Evolutionary conservation across 352 stramenopile genomes (phyloP).

Genomic region (Globisporangium viniferum): DNA sequence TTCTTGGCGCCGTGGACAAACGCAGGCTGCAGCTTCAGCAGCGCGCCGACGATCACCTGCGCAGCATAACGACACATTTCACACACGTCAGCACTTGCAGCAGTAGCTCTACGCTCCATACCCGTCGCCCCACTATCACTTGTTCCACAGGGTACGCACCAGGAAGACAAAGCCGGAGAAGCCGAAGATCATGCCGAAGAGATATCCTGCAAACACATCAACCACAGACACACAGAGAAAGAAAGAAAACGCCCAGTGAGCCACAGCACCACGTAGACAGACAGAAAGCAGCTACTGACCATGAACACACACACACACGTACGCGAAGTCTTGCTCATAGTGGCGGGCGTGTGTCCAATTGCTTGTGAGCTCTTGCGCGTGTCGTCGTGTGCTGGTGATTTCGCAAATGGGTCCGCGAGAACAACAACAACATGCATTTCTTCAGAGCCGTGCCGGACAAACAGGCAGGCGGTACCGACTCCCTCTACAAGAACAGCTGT

Average conservation of each 20-base stretch:
- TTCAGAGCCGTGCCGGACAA: slow-evolving; percentile 1
- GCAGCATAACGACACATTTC: slow-evolving; percentile 14
- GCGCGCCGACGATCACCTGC: slow-evolving; percentile 60
- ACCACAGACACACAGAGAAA: background rate
- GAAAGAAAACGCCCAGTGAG: background rate
- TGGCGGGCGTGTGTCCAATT: background rate
- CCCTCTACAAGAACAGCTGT: slow-evolving; percentile 4
- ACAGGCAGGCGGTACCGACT: background rate
- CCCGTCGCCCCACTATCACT: background rate
- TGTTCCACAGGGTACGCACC: slow-evolving; percentile 26
- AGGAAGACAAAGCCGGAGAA: slow-evolving; percentile 80
- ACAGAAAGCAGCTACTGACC: background rate
- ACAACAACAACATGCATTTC: background rate
- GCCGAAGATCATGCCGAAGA: slow-evolving; percentile 76
- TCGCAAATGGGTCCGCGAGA: slow-evolving; percentile 3
- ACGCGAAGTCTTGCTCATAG: slow-evolving; percentile 22
- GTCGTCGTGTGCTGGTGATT: slow-evolving; percentile 2
- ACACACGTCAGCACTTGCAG: background rate
- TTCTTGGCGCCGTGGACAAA: slow-evolving; percentile 74
- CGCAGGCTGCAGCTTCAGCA: slow-evolving; percentile 73
- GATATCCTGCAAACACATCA: slow-evolving; percentile 38
- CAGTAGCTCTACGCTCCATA: background rate
- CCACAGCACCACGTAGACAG: background rate
- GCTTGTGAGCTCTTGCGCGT: background rate
- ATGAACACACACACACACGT: slow-evolving; percentile 7